Evolutionary conservation across 2,329 filamentous ascomycete genomes (phyloP), one percentile per base, ranked within the genome.

Genomic region (Macrophomina tecta): DNA sequence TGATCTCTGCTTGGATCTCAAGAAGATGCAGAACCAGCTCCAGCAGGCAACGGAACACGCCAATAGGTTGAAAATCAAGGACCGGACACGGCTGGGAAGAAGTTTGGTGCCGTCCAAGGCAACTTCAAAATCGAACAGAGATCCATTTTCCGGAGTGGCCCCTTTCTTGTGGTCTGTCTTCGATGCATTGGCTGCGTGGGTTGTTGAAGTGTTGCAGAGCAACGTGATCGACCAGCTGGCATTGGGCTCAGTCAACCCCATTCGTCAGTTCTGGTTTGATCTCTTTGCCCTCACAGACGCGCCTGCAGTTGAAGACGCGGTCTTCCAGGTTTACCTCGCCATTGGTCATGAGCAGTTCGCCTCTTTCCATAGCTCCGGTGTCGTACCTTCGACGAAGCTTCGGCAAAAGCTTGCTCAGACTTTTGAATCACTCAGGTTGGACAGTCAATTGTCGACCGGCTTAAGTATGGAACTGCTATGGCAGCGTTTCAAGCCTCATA

Each of bases 391-490:
- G 80, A 69, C 53, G 71, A 68, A 60, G 70, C 72, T 53, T 8
- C 38, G 42, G n/a, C 30, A 67, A 65, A 28, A 61, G 75, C 12
- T 72, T 69, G 4, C 73, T 73, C 62, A 73, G 76, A 53, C 62
- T 76, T 7, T 70, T 69, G 42, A 78, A 67, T 2, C 48, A 4
- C 94, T 97, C 73, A 84, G 86, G 30, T 84, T 87, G 16, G 89
- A 87, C 1, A 94, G 93, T 80, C 88, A 88, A 65, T 80, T 96
- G 14, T 88, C 83, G 0, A 93, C 90, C 2, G 93, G 93, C 0
- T 81, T 93, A 12, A 90, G 88, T 70, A 95, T 96, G 91, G 91
- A 95, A 74, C 77, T 81, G 8, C 83, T 97, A 5, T 97, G 94
- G 94, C 86, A 87, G 49, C 73, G 82, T 1, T 86, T 96, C 73